phyloP scores from a whole-genome alignment of 495 filamentous ascomycete species.

The Penicillium maclennaniae region DNA sequence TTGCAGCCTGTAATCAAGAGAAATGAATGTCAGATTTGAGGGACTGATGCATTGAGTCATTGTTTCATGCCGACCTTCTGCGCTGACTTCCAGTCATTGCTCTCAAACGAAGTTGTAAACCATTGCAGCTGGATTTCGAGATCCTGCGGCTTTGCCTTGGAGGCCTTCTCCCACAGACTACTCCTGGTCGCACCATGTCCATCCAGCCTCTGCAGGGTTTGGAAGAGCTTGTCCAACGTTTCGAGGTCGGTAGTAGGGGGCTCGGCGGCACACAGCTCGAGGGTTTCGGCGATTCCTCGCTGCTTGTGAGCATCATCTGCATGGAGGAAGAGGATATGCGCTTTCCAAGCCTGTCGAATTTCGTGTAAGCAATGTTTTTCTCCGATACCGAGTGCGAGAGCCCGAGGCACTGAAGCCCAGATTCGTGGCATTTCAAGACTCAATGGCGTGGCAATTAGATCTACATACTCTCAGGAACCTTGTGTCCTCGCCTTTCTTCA shows the following conservation, averaged over 20 bases:
- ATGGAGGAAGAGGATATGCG: slow-evolving; percentile 45
- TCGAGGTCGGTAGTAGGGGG: slow-evolving; percentile 50
- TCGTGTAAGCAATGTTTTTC: neutral
- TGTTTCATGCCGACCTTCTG: slow-evolving; percentile 43
- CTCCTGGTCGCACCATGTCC: slow-evolving; percentile 33
- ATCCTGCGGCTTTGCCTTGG: slow-evolving; percentile 49
- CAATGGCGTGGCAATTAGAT: neutral
- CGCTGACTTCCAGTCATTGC: slow-evolving; percentile 52
- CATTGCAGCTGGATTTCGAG: slow-evolving; percentile 51
- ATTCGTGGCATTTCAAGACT: neutral
- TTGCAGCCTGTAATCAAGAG: slow-evolving; percentile 43
- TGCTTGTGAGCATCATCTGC: slow-evolving; percentile 41
- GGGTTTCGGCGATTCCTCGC: slow-evolving; percentile 46
- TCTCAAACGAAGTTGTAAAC: slow-evolving; percentile 48
- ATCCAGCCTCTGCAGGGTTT: slow-evolving; percentile 31
- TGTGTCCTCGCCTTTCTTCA: slow-evolving; percentile 57
- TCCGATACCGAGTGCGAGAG: neutral
- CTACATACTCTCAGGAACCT: slow-evolving; percentile 35
- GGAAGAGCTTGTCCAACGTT: slow-evolving; percentile 44
- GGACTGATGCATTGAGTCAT: neutral
- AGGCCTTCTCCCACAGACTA: slow-evolving; percentile 53
- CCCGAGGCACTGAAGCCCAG: neutral
- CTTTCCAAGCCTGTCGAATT: slow-evolving; percentile 47
- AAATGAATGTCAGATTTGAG: slow-evolving; percentile 1
- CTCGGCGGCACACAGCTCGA: slow-evolving; percentile 41